Evolutionary conservation across 768 basidiomycete genomes (phyloP).

Genomic region (Tylopilus felleus): DNA sequence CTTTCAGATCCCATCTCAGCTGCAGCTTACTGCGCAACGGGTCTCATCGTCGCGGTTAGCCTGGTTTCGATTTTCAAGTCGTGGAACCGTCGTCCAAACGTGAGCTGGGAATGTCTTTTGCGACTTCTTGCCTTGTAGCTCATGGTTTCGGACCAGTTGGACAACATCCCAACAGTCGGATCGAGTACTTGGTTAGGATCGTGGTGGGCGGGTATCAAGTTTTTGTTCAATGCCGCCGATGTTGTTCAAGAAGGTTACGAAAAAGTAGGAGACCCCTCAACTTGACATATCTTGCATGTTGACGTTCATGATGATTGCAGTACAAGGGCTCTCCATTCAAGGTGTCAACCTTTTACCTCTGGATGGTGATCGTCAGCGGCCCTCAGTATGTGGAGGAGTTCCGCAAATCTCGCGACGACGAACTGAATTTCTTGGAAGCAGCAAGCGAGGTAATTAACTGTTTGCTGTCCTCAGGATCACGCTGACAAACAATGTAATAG

Average conservation of each 20-base stretch:
- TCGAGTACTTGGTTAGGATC: slow-evolving; percentile 27
- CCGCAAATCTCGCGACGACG: slow-evolving; percentile 37
- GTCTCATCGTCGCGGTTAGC: not conserved
- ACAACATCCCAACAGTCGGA: slow-evolving; percentile 33
- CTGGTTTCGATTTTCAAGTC: not conserved
- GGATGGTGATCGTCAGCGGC: slow-evolving; percentile 39
- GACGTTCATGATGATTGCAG: slow-evolving; percentile 10
- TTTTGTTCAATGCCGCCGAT: slow-evolving; percentile 16
- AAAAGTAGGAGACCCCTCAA: slow-evolving; percentile 19
- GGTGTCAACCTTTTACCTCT: slow-evolving; percentile 27
- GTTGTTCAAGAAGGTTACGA: slow-evolving; percentile 33
- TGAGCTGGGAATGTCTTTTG: not conserved
- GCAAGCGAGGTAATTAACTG: not conserved
- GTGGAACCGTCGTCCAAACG: not conserved
- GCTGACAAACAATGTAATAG: slow-evolving; percentile 20
- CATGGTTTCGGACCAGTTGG: slow-evolving; percentile 12
- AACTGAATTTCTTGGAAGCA: slow-evolving; percentile 34
- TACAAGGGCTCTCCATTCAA: slow-evolving; percentile 32
- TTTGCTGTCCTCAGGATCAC: not conserved
- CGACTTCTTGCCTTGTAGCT: not conserved
- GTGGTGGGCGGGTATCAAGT: slow-evolving; percentile 22
- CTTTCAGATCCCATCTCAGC: not conserved
- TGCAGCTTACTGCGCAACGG: not conserved
- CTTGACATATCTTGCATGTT: not conserved
- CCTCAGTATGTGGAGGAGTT: slow-evolving; percentile 38